A percentile compares a stretch with the other conserved stretches of the same genome.
phyloP scores from a whole-genome alignment of 2,329 filamentous ascomycete genomes.

The Colletotrichum sp. region DNA sequence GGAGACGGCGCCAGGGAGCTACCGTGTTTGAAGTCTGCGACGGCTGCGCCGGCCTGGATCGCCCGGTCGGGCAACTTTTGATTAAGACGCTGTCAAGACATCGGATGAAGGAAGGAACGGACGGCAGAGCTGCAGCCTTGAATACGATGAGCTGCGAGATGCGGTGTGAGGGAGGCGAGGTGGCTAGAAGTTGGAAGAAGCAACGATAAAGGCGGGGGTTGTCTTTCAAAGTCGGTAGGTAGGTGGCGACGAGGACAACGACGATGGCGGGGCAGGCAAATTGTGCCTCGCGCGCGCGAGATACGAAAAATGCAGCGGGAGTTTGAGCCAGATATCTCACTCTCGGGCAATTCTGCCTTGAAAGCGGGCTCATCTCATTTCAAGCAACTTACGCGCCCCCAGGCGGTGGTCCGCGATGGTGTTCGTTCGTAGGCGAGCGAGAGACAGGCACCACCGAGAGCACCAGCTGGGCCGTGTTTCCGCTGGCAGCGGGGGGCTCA shows the following conservation, averaged over 20 bases:
- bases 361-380: slow-evolving; percentile 1
- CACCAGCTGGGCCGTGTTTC: not conserved
- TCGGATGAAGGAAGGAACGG: not conserved
- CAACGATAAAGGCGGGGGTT: not conserved
- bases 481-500: not conserved
- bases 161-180: not conserved
- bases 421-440: not conserved
- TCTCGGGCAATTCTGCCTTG: not conserved
- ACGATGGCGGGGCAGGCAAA: not conserved
- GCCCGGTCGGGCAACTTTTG: not conserved
- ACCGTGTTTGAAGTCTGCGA: slow-evolving; percentile 12
- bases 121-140: not conserved
- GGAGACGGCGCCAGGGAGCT: not conserved
- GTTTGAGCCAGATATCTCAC: slow-evolving; percentile 3
- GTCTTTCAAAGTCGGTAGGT: not conserved
- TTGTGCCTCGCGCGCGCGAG: not conserved
- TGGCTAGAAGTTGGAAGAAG: not conserved
- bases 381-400: not conserved
- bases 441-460: not conserved
- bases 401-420: not conserved
- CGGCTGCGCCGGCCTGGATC: not conserved
- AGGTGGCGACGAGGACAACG: not conserved
- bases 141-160: not conserved
- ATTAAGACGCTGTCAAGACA: not conserved
- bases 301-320: not conserved